Evolutionary conservation across 1,284 basidiomycete genomes (phyloP).

Genomic region (Heterobasidion parviporum): DNA sequence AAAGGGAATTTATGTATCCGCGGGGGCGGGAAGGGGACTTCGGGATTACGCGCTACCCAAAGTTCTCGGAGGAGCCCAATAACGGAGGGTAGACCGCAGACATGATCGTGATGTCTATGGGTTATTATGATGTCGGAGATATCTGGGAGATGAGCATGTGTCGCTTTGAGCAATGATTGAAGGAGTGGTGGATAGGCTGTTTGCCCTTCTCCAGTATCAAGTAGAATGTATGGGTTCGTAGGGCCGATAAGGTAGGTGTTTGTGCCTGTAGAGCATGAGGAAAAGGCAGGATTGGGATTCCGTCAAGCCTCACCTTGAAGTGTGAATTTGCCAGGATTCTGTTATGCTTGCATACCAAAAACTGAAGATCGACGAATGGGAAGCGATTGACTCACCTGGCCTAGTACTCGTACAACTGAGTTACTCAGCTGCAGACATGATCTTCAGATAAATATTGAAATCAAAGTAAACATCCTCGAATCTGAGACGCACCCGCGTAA

Average conservation of each 20-base stretch:
- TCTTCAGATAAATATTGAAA: neutral
- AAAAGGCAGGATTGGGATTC: neutral
- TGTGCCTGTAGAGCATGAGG: conserved; percentile 46
- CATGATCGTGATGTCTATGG: conserved; percentile 88
- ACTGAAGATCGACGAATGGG: neutral
- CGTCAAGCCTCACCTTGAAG: conserved; percentile 56
- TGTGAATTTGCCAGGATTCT: conserved; percentile 91
- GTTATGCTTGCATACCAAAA: neutral
- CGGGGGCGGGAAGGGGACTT: conserved; percentile 47
- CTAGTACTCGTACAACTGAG: conserved; percentile 57
- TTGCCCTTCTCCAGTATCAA: conserved; percentile 87
- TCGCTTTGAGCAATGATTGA: conserved; percentile 37
- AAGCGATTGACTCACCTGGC: conserved; percentile 42
- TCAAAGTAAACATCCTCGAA: neutral
- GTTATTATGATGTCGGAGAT: conserved; percentile 86
- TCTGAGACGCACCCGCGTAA: conserved; percentile 6
- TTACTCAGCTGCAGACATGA: conserved; percentile 43
- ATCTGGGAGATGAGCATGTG: conserved; percentile 32
- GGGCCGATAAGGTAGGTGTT: conserved; percentile 86
- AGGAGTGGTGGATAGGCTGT: conserved; percentile 64
- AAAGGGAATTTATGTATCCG: conserved; percentile 65
- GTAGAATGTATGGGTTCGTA: conserved; percentile 64
- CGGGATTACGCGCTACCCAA: conserved; percentile 41
- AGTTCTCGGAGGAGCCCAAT: conserved; percentile 56
- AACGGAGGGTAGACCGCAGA: conserved; percentile 69